Evolutionary conservation across 1,284 basidiomycete species (phyloP).

Genomic region (Porodaedalea pini): DNA sequence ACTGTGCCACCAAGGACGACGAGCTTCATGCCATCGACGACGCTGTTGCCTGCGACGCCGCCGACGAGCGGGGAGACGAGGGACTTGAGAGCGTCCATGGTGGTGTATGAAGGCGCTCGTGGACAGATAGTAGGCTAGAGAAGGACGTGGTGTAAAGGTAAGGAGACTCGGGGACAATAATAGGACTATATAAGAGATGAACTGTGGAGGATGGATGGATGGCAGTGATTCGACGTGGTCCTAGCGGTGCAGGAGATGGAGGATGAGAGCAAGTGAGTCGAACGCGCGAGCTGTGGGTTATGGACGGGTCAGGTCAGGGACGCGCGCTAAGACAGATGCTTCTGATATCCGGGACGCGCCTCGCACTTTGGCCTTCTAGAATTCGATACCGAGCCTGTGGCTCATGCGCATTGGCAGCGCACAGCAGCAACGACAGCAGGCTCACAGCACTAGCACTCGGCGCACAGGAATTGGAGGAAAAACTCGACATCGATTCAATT

Average conservation of each 20-base stretch:
- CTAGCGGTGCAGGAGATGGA: conserved; percentile 3
- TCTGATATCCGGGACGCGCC: background rate
- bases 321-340: background rate
- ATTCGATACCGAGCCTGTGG: background rate
- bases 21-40: conserved; percentile 82
- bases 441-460: background rate
- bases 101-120: background rate
- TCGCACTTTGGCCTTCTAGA: background rate
- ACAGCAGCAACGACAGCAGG: background rate
- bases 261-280: conserved; percentile 7
- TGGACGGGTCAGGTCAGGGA: background rate
- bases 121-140: background rate
- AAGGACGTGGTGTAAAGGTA: background rate
- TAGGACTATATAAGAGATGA: background rate
- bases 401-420: background rate
- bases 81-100: conserved; percentile 76
- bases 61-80: conserved; percentile 77
- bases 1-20: conserved; percentile 82
- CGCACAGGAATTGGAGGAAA: background rate
- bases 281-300: background rate
- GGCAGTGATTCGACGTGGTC: background rate
- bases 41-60: conserved; percentile 65
- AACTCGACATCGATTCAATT: background rate
- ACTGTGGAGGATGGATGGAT: background rate
- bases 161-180: background rate